Evolutionary conservation across 441 rosid genomes (phyloP).

Genomic region (Gossypium gossypioides): DNA sequence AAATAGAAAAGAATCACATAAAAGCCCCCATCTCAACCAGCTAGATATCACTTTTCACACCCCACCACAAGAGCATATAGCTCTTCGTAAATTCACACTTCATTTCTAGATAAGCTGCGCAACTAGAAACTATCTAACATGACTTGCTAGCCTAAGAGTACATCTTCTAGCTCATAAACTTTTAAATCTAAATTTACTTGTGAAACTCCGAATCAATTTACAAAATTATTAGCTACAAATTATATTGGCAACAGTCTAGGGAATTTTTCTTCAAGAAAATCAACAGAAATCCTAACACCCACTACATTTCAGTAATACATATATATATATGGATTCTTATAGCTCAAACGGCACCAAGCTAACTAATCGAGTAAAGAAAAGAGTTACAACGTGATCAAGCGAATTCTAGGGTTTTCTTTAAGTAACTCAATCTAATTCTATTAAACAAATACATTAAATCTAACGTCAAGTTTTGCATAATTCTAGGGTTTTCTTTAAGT

Average conservation of each 20-base stretch:
- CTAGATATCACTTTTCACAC: background rate
- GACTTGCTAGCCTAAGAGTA: background rate
- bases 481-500: slow-evolving; percentile 12
- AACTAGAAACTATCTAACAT: background rate
- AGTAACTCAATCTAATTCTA: background rate
- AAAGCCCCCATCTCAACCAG: background rate
- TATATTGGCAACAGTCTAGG: background rate
- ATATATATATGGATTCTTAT: background rate
- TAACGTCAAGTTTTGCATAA: background rate
- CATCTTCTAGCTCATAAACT: background rate
- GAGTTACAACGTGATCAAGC: background rate
- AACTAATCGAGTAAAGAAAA: background rate
- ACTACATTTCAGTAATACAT: background rate
- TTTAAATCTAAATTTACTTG: background rate
- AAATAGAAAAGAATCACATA: background rate
- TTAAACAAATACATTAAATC: background rate
- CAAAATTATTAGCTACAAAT: background rate
- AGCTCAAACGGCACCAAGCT: background rate
- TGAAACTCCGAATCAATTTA: background rate
- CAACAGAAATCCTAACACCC: background rate
- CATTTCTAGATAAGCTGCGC: background rate
- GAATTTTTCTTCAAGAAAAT: background rate
- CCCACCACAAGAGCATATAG: background rate
- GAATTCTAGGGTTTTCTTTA: background rate
- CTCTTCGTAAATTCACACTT: background rate